Conservation (phyloP, 352 stramenopile genomes). For the Pythium plurisporium region DNA sequence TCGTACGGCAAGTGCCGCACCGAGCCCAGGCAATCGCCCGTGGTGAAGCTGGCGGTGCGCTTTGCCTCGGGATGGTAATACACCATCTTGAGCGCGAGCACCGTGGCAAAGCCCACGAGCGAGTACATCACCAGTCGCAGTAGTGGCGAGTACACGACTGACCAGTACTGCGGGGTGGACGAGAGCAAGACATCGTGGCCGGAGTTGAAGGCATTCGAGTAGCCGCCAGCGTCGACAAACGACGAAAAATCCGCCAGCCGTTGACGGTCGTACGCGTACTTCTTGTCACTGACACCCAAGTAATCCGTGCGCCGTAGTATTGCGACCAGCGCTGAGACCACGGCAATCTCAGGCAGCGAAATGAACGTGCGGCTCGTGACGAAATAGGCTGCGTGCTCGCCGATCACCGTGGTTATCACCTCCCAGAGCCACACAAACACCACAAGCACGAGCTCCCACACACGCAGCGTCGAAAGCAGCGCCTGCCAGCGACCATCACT, state of each 20-base stretch:
- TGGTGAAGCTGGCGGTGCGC: background rate
- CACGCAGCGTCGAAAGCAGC: slow-evolving; percentile 30
- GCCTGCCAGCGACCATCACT: slow-evolving; percentile 15
- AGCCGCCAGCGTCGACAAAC: background rate
- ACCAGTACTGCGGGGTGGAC: slow-evolving; percentile 1
- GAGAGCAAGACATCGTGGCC: background rate
- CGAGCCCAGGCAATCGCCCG: background rate
- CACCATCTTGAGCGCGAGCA: slow-evolving; percentile 3
- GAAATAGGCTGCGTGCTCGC: slow-evolving; percentile 32
- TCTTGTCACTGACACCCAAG: background rate
- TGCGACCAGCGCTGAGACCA: background rate
- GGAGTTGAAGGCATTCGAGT: background rate
- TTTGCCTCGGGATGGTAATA: background rate
- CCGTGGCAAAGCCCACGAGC: background rate
- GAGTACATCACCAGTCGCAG: background rate
- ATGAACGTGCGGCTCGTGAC: slow-evolving; percentile 17
- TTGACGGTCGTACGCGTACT: background rate
- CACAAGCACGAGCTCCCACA: slow-evolving; percentile 44
- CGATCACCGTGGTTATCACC: slow-evolving; percentile 26
- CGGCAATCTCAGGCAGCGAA: background rate
- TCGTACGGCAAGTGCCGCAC: slow-evolving; percentile 2
- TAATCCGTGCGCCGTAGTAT: background rate
- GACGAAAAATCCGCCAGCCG: background rate
- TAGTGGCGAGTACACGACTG: background rate
- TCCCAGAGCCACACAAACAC: slow-evolving; percentile 34